Evolutionary conservation across 1,139 yeast genomes (phyloP).

Genomic region (Kluyveromyces marxianus): DNA sequence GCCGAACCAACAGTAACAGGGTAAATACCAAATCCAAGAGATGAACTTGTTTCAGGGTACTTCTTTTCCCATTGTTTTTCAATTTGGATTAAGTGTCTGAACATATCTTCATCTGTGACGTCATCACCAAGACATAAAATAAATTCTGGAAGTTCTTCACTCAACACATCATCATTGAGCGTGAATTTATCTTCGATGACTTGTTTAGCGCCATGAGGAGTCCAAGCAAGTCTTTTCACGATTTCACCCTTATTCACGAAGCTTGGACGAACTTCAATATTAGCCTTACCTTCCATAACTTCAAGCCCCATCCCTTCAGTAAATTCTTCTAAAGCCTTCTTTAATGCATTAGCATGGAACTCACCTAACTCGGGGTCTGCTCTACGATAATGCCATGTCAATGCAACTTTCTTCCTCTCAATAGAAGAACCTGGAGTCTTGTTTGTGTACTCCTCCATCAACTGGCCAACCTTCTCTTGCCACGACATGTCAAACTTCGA

Average conservation of each 20-base stretch:
- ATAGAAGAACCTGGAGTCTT: slow-evolving; percentile 85
- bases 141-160: slow-evolving; percentile 65
- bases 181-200: slow-evolving; percentile 26
- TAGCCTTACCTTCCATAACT: slow-evolving; percentile 97
- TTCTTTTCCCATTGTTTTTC: slow-evolving; percentile 40
- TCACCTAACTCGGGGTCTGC: slow-evolving; percentile 90
- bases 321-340: slow-evolving; percentile 57
- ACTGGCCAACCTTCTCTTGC: slow-evolving; percentile 73
- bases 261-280: slow-evolving; percentile 89
- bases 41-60: slow-evolving; percentile 34
- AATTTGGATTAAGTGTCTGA: slow-evolving; percentile 57
- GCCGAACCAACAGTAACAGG: slow-evolving; percentile 97
- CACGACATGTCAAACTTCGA: slow-evolving; percentile 86
- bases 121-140: slow-evolving; percentile 91
- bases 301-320: slow-evolving; percentile 74
- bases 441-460: slow-evolving; percentile 68
- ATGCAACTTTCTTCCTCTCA: slow-evolving; percentile 85
- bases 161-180: slow-evolving; percentile 34
- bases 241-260: slow-evolving; percentile 96
- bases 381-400: slow-evolving; percentile 96
- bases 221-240: slow-evolving; percentile 67
- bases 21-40: slow-evolving; percentile 58
- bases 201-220: slow-evolving; percentile 44
- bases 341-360: slow-evolving; percentile 73
- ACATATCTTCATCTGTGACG: slow-evolving; percentile 97